Evolutionary conservation across 805 yeast genomes (phyloP).

Genomic region (Jamesozyma rosinii): DNA sequence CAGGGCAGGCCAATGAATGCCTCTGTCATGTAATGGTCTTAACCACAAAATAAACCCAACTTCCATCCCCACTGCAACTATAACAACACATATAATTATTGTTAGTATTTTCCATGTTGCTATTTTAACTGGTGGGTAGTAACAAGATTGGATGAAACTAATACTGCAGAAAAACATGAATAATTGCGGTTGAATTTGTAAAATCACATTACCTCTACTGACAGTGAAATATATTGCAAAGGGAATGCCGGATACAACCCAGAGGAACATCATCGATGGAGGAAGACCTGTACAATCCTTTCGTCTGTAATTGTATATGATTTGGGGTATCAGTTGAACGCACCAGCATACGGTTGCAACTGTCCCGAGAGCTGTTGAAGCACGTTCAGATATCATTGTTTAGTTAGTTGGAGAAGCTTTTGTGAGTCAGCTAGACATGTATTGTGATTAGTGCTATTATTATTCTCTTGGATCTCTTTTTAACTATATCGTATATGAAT

Average conservation of each 20-base stretch:
- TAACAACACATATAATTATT: conserved; percentile 33
- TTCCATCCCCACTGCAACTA: conserved; percentile 50
- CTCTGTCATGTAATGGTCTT: conserved; percentile 44
- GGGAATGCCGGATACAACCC: conserved; percentile 76
- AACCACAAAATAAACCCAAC: conserved; percentile 65
- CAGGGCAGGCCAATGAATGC: conserved; percentile 63
- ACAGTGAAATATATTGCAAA: conserved; percentile 77
- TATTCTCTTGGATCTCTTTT: too few species aligned
- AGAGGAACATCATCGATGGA: conserved; percentile 75
- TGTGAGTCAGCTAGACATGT: too few species aligned
- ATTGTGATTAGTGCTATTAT: too few species aligned
- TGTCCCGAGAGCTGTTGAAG: conserved; percentile 69
- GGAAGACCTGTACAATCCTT: conserved; percentile 85
- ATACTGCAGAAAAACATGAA: conserved; percentile 62
- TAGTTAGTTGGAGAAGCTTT: too few species aligned
- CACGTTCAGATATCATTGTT: conserved; percentile 7
- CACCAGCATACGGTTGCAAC: conserved; percentile 92
- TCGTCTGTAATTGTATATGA: conserved; percentile 58
- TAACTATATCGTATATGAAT: too few species aligned
- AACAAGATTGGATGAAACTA: conserved; percentile 59
- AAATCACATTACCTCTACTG: conserved; percentile 60
- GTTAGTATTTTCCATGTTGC: conserved; percentile 31
- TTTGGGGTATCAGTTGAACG: conserved; percentile 80
- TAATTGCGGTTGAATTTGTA: conserved; percentile 80
- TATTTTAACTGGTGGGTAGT: conserved; percentile 58